Percentiles rank a stretch among this genome's conserved stretches.
These are phyloP conservation scores for Magnusiomyces sp. DNA, from an alignment of 1,139 yeast genomes.

Conservation along the genomic window DNA sequence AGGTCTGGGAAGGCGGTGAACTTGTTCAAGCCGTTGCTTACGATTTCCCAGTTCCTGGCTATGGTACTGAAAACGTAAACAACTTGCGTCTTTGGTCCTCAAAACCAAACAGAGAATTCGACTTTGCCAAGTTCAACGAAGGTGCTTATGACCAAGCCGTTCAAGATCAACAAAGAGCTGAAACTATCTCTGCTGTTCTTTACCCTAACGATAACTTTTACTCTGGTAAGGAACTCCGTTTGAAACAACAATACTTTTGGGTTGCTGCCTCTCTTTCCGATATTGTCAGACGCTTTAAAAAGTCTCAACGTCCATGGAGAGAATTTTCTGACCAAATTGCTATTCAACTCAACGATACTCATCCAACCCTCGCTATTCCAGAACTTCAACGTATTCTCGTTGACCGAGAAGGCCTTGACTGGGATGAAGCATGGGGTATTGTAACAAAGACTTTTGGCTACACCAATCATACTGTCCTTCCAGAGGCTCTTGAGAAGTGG, in stretches of 20 bases:
- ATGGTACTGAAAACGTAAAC: slow-evolving; percentile 73
- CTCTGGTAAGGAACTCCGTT: slow-evolving; percentile 82
- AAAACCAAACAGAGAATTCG: slow-evolving; percentile 84
- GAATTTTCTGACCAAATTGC: slow-evolving; percentile 83
- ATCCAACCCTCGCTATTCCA: slow-evolving; percentile 86
- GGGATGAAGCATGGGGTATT: slow-evolving; percentile 83
- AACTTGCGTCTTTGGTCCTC: slow-evolving; percentile 89
- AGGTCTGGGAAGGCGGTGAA: slow-evolving; percentile 83
- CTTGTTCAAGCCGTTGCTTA: slow-evolving; percentile 85
- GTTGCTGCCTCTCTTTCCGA: slow-evolving; percentile 90
- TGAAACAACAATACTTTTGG: slow-evolving; percentile 96
- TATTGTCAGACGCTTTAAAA: slow-evolving; percentile 82
- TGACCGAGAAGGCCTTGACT: slow-evolving; percentile 70
- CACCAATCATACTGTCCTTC: slow-evolving; percentile 92
- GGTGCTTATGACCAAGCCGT: slow-evolving; percentile 90
- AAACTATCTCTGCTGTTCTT: slow-evolving; percentile 81
- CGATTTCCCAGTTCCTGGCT: slow-evolving; percentile 92
- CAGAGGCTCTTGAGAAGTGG: slow-evolving; percentile 95
- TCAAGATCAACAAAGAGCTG: slow-evolving; percentile 77
- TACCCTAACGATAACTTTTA: slow-evolving; percentile 92
- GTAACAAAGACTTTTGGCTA: slow-evolving; percentile 79
- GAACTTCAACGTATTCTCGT: slow-evolving; percentile 82
- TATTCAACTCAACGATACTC: slow-evolving; percentile 91
- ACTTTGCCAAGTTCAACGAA: slow-evolving; percentile 81
- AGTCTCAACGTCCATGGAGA: slow-evolving; percentile 67